Evolutionary conservation across 441 rosid species (phyloP).

Genomic region (Pelargonium australe): DNA sequence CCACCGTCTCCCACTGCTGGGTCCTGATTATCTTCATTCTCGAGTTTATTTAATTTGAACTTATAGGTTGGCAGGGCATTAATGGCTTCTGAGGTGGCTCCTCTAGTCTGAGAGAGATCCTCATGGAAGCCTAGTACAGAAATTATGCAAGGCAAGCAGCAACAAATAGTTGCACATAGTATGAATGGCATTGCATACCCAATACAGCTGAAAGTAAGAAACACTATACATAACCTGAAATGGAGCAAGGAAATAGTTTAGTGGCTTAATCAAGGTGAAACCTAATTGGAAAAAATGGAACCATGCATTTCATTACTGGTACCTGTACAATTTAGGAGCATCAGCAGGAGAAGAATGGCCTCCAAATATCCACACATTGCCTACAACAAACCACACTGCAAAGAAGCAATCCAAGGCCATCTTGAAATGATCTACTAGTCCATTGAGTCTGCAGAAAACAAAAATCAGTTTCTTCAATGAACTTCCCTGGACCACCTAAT

Average conservation of each 20-base stretch:
- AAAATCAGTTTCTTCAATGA: conserved; percentile 18
- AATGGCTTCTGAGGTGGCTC: conserved; percentile 85
- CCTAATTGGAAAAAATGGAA: neutral
- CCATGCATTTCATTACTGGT: conserved; percentile 6
- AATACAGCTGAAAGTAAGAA: conserved; percentile 85
- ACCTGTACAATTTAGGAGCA: conserved; percentile 98
- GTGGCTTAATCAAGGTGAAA: conserved; percentile 7
- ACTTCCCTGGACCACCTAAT: no score
- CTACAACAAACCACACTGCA: conserved; percentile 98
- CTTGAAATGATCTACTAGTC: conserved; percentile 64
- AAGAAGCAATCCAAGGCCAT: conserved; percentile 96
- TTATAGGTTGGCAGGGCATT: conserved; percentile 84
- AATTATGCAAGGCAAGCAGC: conserved; percentile 91
- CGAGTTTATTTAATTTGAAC: conserved; percentile 58
- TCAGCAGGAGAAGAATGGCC: conserved; percentile 83
- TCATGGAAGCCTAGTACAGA: conserved; percentile 86
- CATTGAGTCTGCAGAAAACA: conserved; percentile 43
- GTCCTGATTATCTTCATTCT: conserved; percentile 45
- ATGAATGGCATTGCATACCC: conserved; percentile 99
- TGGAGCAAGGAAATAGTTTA: conserved; percentile 14
- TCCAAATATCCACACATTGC: conserved; percentile 98
- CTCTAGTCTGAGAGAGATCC: conserved; percentile 77
- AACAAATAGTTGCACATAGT: conserved; percentile 91
- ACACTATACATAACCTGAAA: conserved; percentile 90
- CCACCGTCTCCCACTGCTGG: conserved; percentile 63